Evolutionary conservation across 306 rosid species (phyloP), one percentile per base, ranked within the genome.

Genomic region (Ziziphus jujuba): DNA sequence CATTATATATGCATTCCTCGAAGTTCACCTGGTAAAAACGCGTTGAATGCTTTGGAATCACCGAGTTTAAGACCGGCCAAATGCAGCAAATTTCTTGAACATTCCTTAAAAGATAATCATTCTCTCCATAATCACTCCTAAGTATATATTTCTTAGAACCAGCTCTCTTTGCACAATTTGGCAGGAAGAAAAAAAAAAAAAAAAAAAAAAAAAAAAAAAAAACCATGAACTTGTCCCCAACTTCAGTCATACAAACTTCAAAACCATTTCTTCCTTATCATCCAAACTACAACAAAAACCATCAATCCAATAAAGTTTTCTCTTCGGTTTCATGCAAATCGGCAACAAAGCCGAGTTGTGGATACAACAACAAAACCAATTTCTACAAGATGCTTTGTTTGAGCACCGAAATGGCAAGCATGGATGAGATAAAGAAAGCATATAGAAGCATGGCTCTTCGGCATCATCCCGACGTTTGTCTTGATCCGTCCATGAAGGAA

Each of bases 401-500:
- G 78, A 87, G 78, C 55, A 65, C 82, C 0, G 34, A 60, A 2
- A 73, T 36, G 3, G 84, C 86, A 24, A 87, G 81, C 50, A 28
- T 15, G 31, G 80, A 77, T 19, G 96, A 89, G 28, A 82, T 87
- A 38, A 89, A 84, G 75, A 83, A 56, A 60, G 92, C 92, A 0
- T 87, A 89, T 5, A 75, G 89, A 68, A 69, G 61, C 28, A 78
- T 78, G 90, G 96, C 90, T 0, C 86, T 79, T 33, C 71, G 23
- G 16, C 83, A 84, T 50, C 96, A 89, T 33, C 96, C 96, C 0
- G 90, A 89, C 16, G 71, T 81, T 23, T 88, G 87, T 40, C 77
- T 65, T 0, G 82, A 84, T 38, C 74, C 83, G 49, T 22, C 67
- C 0, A 77, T 52, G 81, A 83, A 79, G 47, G 90, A 88, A 22